phyloP scores from a whole-genome alignment of 1,284 basidiomycete species.

The Ustilago loliicola region DNA sequence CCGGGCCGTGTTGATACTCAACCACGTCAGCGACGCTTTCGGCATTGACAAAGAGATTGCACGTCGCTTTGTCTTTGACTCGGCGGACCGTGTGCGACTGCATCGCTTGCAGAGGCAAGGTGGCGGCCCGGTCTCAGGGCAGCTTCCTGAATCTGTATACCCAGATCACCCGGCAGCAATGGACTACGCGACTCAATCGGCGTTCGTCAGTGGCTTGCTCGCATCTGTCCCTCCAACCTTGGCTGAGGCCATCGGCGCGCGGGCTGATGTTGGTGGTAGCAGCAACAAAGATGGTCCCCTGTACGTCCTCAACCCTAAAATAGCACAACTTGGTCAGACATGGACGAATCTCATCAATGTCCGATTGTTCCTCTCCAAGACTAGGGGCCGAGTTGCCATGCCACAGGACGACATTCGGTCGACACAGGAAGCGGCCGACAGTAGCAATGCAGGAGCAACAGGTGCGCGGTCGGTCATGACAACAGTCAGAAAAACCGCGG shows the following conservation, averaged over 20 bases:
- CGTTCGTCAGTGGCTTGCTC: constrained; percentile 36
- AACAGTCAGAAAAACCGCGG: constrained; percentile 31
- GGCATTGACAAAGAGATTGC: constrained; percentile 45
- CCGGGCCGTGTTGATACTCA: constrained; percentile 49
- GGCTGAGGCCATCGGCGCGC: constrained; percentile 23
- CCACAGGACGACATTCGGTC: neutral
- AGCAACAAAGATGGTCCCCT: constrained; percentile 9
- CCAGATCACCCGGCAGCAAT: constrained; percentile 24
- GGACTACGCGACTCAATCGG: constrained; percentile 30
- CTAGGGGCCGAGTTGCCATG: constrained; percentile 19
- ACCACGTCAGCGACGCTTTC: constrained; percentile 64
- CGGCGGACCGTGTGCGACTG: constrained; percentile 18
- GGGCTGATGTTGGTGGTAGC: neutral
- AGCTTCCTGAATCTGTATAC: constrained; percentile 3
- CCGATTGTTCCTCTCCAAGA: constrained; percentile 44
- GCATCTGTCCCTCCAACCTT: constrained; percentile 33
- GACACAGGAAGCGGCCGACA: too few relatives aligned
- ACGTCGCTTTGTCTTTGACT: constrained; percentile 33
- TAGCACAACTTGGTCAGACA: constrained; percentile 56
- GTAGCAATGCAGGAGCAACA: neutral
- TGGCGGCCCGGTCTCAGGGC: neutral
- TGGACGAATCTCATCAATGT: constrained; percentile 62
- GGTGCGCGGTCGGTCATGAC: constrained; percentile 5
- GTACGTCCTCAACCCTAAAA: constrained; percentile 31
- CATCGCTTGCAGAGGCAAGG: neutral